These are phyloP conservation scores for bread wheat (Triticum aestivum) DNA, from an alignment of 176 grass and related monocot species.

Conservation along the genomic window DNA sequence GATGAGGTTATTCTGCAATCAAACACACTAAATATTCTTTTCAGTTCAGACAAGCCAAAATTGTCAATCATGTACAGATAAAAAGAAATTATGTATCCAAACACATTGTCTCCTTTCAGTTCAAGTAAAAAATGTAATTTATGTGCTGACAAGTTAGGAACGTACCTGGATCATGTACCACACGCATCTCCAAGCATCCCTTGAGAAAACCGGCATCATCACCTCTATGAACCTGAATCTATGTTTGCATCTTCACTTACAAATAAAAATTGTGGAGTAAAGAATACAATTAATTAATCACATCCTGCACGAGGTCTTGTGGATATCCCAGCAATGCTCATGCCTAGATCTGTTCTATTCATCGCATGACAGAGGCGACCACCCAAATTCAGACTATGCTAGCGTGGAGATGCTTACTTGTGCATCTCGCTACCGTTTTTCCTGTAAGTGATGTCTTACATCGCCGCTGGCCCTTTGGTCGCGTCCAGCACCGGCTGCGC, in stretches of 20 bases:
- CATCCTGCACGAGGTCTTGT: constrained; percentile 17
- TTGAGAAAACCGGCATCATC: too few relatives aligned
- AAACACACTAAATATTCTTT: too few relatives aligned
- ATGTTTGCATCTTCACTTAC: neutral
- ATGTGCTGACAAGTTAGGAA: neutral
- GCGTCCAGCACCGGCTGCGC: constrained; percentile 28
- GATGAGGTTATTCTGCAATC: too few relatives aligned
- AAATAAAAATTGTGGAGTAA: neutral
- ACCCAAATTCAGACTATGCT: neutral
- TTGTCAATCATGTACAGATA: neutral
- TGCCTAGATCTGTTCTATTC: neutral
- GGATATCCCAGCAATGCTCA: neutral
- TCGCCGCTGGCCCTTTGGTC: neutral
- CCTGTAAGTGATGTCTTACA: neutral
- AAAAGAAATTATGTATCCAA: too few relatives aligned
- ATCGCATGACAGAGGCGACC: too few relatives aligned
- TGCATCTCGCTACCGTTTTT: constrained; percentile 21
- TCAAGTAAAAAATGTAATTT: neutral
- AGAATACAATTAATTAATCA: neutral
- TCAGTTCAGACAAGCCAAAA: too few relatives aligned
- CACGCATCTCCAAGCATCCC: too few relatives aligned
- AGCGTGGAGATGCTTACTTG: neutral
- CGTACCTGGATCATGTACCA: neutral
- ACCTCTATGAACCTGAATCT: too few relatives aligned
- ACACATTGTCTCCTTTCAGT: too few relatives aligned